Evolutionary conservation across 805 yeast species (phyloP), one percentile per base, ranked within the genome.

Genomic region (Teunomyces kruisii): DNA sequence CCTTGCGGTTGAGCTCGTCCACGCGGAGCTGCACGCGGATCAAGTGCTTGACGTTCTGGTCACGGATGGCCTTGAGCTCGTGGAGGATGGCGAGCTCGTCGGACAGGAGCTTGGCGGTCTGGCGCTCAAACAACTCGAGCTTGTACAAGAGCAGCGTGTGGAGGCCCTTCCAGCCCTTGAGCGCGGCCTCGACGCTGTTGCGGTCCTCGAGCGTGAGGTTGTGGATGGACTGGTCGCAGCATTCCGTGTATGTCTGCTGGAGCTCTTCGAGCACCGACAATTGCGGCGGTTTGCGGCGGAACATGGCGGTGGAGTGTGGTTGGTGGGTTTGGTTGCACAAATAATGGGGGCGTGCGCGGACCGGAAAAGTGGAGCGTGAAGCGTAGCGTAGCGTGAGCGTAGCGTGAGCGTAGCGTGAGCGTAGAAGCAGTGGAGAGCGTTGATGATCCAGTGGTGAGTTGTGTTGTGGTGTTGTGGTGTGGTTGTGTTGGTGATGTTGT

Each of bases 141-240:
- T 79, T 79, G 57, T 70, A 78, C 39, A 80, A 70, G 2, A 83
- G 71, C 39, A 78, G 75, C 1, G 86, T 80, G 50, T 83, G 88
- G n/a, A 86, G 63, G 2, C 81, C 70, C 51, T 81, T 84, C 91
- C 92, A 85, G 2, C 91, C 91, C 47, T 76, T 79, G 15, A 84
- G 63, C 2, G 90, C 86, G 13, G 76, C 79, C 40, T 72, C 76
- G 37, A 72, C 61, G 15, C 76, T 72, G 28, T 74, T 69, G 14
- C 70, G 67, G 47, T 84, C 84, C 54, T 86, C 90, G 14, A 81
- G 58, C 3, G 80, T 71, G 40, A 82, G 57, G 60, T 83, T 80
- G 48, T 74, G 69, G 42, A 85, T 70, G 3, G 88, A 75, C 47
- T 69, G 72, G 54, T 79, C 79, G 40, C 88, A 85, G 40, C 80